Percentiles rank a stretch among this genome's conserved stretches.
Conservation (phyloP, 2,329 filamentous ascomycete species). For the Xenoacremonium recifei region DNA sequence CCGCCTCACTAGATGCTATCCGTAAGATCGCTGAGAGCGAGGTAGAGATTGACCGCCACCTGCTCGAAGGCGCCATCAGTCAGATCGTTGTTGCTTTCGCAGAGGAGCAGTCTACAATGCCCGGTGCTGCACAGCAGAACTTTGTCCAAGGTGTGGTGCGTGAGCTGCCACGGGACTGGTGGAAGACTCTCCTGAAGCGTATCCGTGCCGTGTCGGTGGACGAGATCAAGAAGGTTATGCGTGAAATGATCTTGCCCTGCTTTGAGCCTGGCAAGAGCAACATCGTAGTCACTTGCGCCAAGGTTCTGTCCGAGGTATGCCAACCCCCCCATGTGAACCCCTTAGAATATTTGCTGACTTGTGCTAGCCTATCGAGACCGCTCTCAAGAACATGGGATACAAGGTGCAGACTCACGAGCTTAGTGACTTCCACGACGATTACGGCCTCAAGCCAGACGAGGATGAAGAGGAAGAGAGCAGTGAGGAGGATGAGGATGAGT, state of each 20-base stretch:
- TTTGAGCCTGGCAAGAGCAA: constrained; percentile 82
- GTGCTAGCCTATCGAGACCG: constrained; percentile 69
- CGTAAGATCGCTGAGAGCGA: constrained; percentile 70
- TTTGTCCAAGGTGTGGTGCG: constrained; percentile 81
- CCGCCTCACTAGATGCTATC: constrained; percentile 72
- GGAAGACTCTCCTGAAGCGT: constrained; percentile 70
- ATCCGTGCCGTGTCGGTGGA: constrained; percentile 75
- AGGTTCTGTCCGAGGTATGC: constrained; percentile 79
- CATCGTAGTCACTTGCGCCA: constrained; percentile 83
- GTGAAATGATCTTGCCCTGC: constrained; percentile 71
- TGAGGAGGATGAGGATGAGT: constrained; percentile 42
- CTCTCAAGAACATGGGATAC: constrained; percentile 75
- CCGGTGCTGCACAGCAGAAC: constrained; percentile 75
- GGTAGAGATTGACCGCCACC: constrained; percentile 71
- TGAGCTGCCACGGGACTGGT: constrained; percentile 74
- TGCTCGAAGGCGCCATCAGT: constrained; percentile 87
- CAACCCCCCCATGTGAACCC: not conserved
- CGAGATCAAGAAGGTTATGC: constrained; percentile 73
- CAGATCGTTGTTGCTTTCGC: constrained; percentile 84
- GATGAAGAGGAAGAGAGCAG: constrained; percentile 54
- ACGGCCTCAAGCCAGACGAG: constrained; percentile 71
- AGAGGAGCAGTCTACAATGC: constrained; percentile 84
- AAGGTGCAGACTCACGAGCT: constrained; percentile 72
- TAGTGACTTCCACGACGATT: constrained; percentile 83
- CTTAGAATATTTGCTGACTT: constrained; percentile 9